Evolutionary conservation across 176 grass and related monocot species (phyloP), one percentile per base, ranked within the genome.

Genomic region (Carex pumila): DNA sequence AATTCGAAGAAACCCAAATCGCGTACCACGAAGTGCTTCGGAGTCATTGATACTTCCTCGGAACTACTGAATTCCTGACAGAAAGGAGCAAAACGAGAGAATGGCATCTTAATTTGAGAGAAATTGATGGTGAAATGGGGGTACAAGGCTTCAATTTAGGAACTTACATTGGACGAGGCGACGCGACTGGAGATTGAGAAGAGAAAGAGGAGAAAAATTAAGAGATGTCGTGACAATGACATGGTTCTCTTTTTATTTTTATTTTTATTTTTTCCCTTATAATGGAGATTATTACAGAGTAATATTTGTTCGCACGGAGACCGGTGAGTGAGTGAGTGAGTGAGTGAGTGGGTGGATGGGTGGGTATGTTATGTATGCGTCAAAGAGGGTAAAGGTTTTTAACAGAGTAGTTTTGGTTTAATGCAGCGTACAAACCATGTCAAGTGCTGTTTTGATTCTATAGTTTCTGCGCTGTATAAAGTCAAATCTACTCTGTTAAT

Each of bases 1-100:
- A 96, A 39, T 12, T 86, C 89, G 86, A 91, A 86, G 9, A 82
- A 71, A 83, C 88, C 85, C 61, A 86, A 81, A 79, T 84, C n/a
- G n/a, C 31, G 76, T 64, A 37, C 82, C 17, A 39, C 18, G 13
- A 60, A 1, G 30, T 85, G 53, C 89, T 91, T 83, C 34, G 85
- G 85, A 85, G 85, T 83, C 90, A 88, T 18, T 6, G 73, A n/a
- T 80, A 76, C 64, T 81, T 22, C 65, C 37, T 61, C 59, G 22
- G 65, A 14, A 50, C 29, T 63, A n/a, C 50, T 69, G 15, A 34
- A 22, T 61, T 67, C 75, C 83, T 85, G 87, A 57, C 10, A 53
- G 22, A 19, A 84, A 84, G 41, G 68, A 37, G 58, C 30, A 34
- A 50, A 49, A 14, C 14, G 37, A 66, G 3, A 65, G 32, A 62